Percentiles rank a stretch among this genome's conserved stretches.
Evolutionary conservation across 1,284 basidiomycete species (phyloP).

Genomic region (Moesziomyces globuligerus): DNA sequence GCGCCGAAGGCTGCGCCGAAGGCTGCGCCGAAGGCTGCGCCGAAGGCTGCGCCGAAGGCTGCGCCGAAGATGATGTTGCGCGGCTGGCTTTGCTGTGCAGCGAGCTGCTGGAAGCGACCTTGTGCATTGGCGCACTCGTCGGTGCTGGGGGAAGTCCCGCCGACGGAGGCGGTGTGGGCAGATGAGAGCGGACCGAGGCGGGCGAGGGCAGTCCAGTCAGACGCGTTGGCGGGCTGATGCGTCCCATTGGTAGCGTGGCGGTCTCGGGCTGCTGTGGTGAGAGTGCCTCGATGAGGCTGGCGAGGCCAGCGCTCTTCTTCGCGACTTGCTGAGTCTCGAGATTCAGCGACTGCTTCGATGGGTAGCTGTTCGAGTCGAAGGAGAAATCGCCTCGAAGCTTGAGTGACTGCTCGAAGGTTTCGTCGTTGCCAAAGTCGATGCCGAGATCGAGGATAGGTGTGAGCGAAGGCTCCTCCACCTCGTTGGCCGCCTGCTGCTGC

Average conservation of each 20-base stretch:
- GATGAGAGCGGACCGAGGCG: constrained; percentile 14
- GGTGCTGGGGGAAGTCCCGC: constrained; percentile 38
- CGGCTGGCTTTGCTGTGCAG: constrained; percentile 37
- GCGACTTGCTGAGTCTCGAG: not conserved
- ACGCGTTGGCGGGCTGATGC: constrained; percentile 16
- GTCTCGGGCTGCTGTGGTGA: constrained; percentile 31
- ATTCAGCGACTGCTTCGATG: constrained; percentile 1
- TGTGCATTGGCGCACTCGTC: constrained; percentile 24
- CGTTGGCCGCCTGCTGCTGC: constrained; percentile 4
- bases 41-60: constrained; percentile 4
- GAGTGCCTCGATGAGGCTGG: constrained; percentile 27
- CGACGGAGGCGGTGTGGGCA: constrained; percentile 40
- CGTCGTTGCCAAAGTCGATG: constrained; percentile 41
- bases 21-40: constrained; percentile 1
- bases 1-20: constrained; percentile 3
- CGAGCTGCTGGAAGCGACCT: constrained; percentile 26
- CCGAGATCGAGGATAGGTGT: constrained; percentile 52
- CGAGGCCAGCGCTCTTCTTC: constrained; percentile 26
- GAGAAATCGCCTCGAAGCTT: constrained; percentile 33
- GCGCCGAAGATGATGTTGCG: constrained; percentile 9
- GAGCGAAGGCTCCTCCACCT: constrained; percentile 35
- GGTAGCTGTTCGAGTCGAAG: constrained; percentile 16
- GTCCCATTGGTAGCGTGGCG: constrained; percentile 17
- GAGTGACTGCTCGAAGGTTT: constrained; percentile 28
- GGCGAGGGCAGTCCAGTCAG: constrained; percentile 6